Percentiles rank a stretch among this genome's conserved stretches.
Evolutionary conservation across 768 basidiomycete genomes (phyloP).

Genomic region (Russula earlei): DNA sequence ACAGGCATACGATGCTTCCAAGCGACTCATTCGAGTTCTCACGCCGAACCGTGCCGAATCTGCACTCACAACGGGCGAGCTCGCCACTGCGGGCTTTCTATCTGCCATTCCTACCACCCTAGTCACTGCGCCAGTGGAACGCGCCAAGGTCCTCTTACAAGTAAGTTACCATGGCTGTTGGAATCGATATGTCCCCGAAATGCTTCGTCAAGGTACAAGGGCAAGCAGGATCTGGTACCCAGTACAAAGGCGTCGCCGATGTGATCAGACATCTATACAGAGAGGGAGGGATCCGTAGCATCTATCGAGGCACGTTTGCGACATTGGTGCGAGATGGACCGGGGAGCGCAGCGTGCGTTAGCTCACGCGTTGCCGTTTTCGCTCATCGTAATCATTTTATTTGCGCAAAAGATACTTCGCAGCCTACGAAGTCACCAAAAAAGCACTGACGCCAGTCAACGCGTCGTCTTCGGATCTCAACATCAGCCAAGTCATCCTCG

Average conservation of each 20-base stretch:
- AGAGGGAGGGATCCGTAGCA: conserved; percentile 86
- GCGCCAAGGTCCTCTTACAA: conserved; percentile 94
- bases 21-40: conserved; percentile 64
- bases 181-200: neutral
- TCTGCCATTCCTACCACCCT: conserved; percentile 89
- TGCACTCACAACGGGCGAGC: conserved; percentile 60
- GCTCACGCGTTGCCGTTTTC: neutral
- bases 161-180: conserved; percentile 30
- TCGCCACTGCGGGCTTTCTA: conserved; percentile 89
- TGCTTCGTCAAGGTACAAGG: conserved; percentile 89
- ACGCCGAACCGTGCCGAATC: conserved; percentile 72
- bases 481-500: conserved; percentile 76
- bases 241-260: conserved; percentile 87
- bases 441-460: conserved; percentile 69
- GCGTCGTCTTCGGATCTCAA: conserved; percentile 75
- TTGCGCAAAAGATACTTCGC: conserved; percentile 75
- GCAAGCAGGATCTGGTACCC: conserved; percentile 58
- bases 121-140: conserved; percentile 91
- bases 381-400: conserved; percentile 12
- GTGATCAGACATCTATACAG: conserved; percentile 85
- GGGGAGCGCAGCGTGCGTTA: conserved; percentile 84
- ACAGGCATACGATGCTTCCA: conserved; percentile 92
- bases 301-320: conserved; percentile 89
- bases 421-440: conserved; percentile 92
- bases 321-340: conserved; percentile 93